Evolutionary conservation across 2,329 filamentous ascomycete genomes (phyloP), one percentile per base, ranked within the genome.

Genomic region (Mycocentrospora acerina): DNA sequence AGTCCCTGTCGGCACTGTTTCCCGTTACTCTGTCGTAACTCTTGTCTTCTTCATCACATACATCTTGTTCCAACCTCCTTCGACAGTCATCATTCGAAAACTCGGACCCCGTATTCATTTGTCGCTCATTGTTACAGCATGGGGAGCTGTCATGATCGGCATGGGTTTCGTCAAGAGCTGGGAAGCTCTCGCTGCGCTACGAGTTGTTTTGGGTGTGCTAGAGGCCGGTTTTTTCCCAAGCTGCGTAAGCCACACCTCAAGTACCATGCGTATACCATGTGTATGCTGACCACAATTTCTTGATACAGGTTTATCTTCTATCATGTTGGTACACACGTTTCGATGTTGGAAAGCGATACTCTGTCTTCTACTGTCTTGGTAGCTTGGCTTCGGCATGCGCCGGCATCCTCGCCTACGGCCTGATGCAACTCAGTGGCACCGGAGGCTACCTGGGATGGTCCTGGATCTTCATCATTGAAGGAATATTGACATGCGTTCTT

Each of bases 321-420:
- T 44, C 42, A 3, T 37, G 32, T 4, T 44, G 42, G 42, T 72
- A 74, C 38, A 62, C 67, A 7, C 62, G 71, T 73, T 84, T 80
- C 51, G 83, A 88, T 64, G 74, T 88, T 13, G 83, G 84, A 34
- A 84, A 83, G 61, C 74, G 85, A 33, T 86, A 85, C 57, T 81
- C 82, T 0, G 62, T 77, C 16, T 88, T 88, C 55, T 88, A 86
- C 59, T 74, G 88, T 12, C 72, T 87, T 4, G 83, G 84, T 25
- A 83, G 78, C 46, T 71, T 85, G 5, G 81, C 84, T 1, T 77
- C 80, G 0, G 85, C 80, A 2, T 83, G 84, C 50, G 73, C 81
- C 0, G 83, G 85, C 38, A 82, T 89, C 31, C 71, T 89, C 2
- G 82, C 85, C 10, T 88, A 81, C 37, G 85, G 85, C 4, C 65